These are phyloP conservation scores for Dentipellis sp. DNA, from an alignment of 768 basidiomycete genomes.

Conservation along the genomic window DNA sequence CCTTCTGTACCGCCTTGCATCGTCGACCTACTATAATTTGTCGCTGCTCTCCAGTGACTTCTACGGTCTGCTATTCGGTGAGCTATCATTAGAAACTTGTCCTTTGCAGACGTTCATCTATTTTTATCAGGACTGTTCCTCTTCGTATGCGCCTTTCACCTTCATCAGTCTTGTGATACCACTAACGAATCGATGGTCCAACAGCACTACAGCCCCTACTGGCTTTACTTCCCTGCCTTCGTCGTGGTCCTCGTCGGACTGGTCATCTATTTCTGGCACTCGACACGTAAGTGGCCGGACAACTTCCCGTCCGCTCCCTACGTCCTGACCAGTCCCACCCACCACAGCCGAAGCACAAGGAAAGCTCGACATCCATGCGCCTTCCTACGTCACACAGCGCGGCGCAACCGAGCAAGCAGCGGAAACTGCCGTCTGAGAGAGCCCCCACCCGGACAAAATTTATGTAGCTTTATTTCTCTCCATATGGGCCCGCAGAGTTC, in stretches of 20 bases:
- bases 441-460: too few relatives aligned
- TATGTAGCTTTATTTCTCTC: too few relatives aligned
- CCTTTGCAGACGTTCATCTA: too few relatives aligned
- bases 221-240: slow-evolving; percentile 84
- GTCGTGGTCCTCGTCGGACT: slow-evolving; percentile 62
- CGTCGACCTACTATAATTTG: slow-evolving; percentile 79
- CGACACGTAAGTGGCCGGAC: slow-evolving; percentile 51
- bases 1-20: slow-evolving; percentile 77
- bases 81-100: not conserved
- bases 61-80: slow-evolving; percentile 72
- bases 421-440: too few relatives aligned
- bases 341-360: slow-evolving; percentile 66
- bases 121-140: slow-evolving; percentile 35
- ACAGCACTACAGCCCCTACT: slow-evolving; percentile 76
- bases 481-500: too few relatives aligned
- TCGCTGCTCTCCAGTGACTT: slow-evolving; percentile 84
- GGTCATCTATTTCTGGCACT: slow-evolving; percentile 80
- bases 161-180: not conserved
- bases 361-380: slow-evolving; percentile 45
- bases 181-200: not conserved
- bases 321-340: not conserved
- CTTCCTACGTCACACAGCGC: slow-evolving; percentile 39
- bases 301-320: not conserved
- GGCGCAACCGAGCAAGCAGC: not conserved
- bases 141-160: slow-evolving; percentile 29